Base-by-base conservation (phyloP, 139 green algal genomes). In the Pleodorina starrii region DNA sequence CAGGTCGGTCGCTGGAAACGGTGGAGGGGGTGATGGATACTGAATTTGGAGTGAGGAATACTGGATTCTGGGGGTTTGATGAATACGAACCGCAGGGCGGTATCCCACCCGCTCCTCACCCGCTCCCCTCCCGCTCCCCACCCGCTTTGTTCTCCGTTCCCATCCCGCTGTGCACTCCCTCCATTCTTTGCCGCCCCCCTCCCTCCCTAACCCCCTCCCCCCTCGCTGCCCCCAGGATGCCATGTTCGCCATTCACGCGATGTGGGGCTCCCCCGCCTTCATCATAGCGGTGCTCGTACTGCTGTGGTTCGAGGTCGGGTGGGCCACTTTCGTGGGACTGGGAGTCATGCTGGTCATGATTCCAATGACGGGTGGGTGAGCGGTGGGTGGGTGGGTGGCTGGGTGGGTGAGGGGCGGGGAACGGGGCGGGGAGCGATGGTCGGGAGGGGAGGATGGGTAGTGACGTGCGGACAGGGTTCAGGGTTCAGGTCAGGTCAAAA, bases 251-350 rank as follows among this genome's bases (percentile, higher is more conserved):
- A 93, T 97, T 50, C 94, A 97, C 86, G 87, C 86, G 32, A 79
- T 96, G 63, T 97, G 95, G 95, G 92, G 91, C 40, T 92, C 90
- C 1, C 97, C 97, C 19, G 57, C 93, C 35, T 95, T 94, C 87
- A 96, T 99, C 78, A 90, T 98, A 10, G 93, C 93, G 0, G 93
- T 96, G 27, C 84, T 99, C 71, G 85, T 90, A 5, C 92, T 99
- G 74, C 95, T 99, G 42, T 98, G 95, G 87, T 95, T 96, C 77
- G 93, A 97, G 84, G 93, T 96, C 68, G 72, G 72, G 10, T 98
- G 96, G 97, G 93, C 93, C 27, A 96, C 96, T 9, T 97, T 99
- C 89, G 95, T 99, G 57, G 97, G 97, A 2, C 92, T 99, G 86
- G 95, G 84, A 46, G 93, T 98, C 69, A 94, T 98, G 78, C 74